Percentiles rank a stretch among this genome's conserved stretches.
Conservation (phyloP, 2,329 filamentous ascomycete genomes). For the Ploettnerulaceae sp. region DNA sequence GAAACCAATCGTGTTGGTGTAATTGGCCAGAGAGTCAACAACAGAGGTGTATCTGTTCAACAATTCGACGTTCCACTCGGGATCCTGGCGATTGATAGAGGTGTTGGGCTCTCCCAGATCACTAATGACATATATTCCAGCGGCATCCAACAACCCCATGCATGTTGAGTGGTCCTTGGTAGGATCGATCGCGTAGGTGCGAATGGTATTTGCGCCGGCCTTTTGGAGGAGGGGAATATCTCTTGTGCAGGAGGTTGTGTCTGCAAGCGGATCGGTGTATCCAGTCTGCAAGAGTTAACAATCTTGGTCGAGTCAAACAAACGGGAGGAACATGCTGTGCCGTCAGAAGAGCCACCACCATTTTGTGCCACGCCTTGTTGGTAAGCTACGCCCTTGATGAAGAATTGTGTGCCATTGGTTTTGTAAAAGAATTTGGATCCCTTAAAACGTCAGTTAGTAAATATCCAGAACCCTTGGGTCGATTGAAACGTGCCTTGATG, state of each 20-base stretch:
- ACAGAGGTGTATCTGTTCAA: conserved; percentile 79
- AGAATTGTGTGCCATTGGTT: conserved; percentile 68
- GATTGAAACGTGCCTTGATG: conserved; percentile 34
- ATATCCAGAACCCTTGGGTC: neutral
- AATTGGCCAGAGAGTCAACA: conserved; percentile 72
- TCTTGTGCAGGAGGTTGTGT: conserved; percentile 65
- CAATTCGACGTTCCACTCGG: conserved; percentile 72
- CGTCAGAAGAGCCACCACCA: conserved; percentile 25
- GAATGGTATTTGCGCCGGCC: conserved; percentile 85
- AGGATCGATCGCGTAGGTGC: conserved; percentile 88
- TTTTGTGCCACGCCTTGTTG: conserved; percentile 68
- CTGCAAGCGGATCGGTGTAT: conserved; percentile 69
- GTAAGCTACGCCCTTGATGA: conserved; percentile 91
- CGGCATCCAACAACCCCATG: conserved; percentile 75
- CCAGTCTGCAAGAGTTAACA: conserved; percentile 23
- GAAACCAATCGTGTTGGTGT: conserved; percentile 91
- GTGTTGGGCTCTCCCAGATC: conserved; percentile 75
- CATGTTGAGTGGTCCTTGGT: conserved; percentile 70
- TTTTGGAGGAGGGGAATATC: conserved; percentile 76
- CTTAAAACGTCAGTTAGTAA: conserved; percentile 15
- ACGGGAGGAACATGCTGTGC: conserved; percentile 7
- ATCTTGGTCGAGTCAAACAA: neutral
- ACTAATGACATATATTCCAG: conserved; percentile 91
- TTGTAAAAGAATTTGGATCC: conserved; percentile 38
- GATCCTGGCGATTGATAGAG: conserved; percentile 79